Evolutionary conservation across 768 basidiomycete species (phyloP), one percentile per base, ranked within the genome.

Genomic region (Termitomyces sp.): DNA sequence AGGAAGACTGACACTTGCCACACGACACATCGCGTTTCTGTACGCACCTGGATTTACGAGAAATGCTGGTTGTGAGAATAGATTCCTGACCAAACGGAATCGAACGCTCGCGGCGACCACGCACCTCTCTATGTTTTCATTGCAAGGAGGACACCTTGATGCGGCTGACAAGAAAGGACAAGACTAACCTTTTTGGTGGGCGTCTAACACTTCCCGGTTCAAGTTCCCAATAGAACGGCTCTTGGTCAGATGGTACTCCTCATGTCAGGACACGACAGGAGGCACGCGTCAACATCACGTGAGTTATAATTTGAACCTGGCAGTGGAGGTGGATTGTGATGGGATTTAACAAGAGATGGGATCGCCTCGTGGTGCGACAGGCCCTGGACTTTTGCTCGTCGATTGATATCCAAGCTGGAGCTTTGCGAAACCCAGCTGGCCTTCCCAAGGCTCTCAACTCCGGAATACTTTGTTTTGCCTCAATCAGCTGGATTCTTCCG

Each of bases 311-410:
- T 9, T 48, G 42, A 56, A n/a, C n/a, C n/a, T n/a, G n/a, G n/a
- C n/a, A n/a, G 50, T 42, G 37, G 61, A 57, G 61, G 66, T 65
- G 58, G 61, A 60, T 53, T 44, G 51, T 37, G 37, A 52, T 39
- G 50, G 36, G 50, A 51, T 39, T 52, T 13, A 27, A 52, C 37
- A 8, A 52, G 27, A 46, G 51, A 37, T 51, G 36, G 12, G 36
- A 40, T 52, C 26, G 68, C 72, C 75, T 75, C 75, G 75, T 76
- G 49, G 48, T 34, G 33, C 8, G 18, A 50, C 16, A 24, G 33
- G 47, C 30, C 47, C n/a, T 48, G 27, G 20, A 24, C 26, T 39
- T 6, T 59, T 22, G 42, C 16, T 13, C 44, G 26, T 50, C 56
- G 20, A 58, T 52, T 60, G 63, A 36, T 45, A 55, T 34, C 33